A percentile compares a stretch with the other conserved stretches of the same genome.
Evolutionary conservation across 2,329 filamentous ascomycete species (phyloP).

Genomic region (Aspergillus fructus): DNA sequence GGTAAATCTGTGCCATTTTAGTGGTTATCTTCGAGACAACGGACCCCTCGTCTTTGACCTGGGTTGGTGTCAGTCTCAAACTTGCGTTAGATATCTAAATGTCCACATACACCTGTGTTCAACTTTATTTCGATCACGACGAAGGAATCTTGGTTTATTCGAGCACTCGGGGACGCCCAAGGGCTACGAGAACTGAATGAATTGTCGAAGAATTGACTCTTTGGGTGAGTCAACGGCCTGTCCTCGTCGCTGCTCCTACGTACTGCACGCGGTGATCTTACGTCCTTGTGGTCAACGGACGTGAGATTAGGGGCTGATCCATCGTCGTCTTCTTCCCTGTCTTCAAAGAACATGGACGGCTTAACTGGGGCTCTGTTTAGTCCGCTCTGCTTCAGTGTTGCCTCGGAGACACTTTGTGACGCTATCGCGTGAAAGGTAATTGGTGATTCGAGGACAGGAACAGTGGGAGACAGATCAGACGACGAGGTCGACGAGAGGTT

Average conservation of each 20-base stretch:
- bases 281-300: slow-evolving; percentile 14
- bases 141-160: slow-evolving; percentile 55
- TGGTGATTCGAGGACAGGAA: slow-evolving; percentile 23
- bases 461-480: slow-evolving; percentile 16
- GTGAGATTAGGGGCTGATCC: slow-evolving; percentile 12
- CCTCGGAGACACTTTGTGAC: slow-evolving; percentile 15
- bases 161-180: slow-evolving; percentile 42
- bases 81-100: not conserved
- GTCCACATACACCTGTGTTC: slow-evolving; percentile 57
- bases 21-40: slow-evolving; percentile 73
- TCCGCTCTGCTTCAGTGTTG: slow-evolving; percentile 19
- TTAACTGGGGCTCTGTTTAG: slow-evolving; percentile 17
- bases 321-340: slow-evolving; percentile 26
- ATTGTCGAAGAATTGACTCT: slow-evolving; percentile 42
- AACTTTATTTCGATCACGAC: slow-evolving; percentile 65
- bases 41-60: slow-evolving; percentile 71
- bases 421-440: slow-evolving; percentile 19
- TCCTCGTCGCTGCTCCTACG: slow-evolving; percentile 15
- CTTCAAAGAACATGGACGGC: slow-evolving; percentile 27
- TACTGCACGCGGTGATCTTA: slow-evolving; percentile 13
- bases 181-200: slow-evolving; percentile 39
- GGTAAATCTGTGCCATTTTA: slow-evolving; percentile 72
- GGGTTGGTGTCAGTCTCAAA: slow-evolving; percentile 17
- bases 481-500: slow-evolving; percentile 19
- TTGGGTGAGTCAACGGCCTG: slow-evolving; percentile 29